Conservation (phyloP, 768 basidiomycete species). For the Hydnomerulius pinastri region DNA sequence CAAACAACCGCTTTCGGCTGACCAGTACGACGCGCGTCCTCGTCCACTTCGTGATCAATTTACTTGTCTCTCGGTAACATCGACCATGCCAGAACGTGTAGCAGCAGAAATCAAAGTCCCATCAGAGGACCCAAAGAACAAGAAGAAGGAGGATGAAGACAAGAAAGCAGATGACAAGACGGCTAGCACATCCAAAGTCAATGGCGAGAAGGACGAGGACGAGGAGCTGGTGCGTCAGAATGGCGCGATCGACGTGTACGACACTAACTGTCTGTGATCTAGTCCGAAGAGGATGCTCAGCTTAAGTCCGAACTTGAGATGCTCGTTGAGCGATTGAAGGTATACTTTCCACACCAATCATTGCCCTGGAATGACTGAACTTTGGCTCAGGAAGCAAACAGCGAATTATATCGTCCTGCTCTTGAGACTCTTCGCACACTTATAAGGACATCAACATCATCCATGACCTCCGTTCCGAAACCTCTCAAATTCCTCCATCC, state of each 20-base stretch:
- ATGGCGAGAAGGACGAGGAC: constrained; percentile 58
- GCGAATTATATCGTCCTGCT: constrained; percentile 81
- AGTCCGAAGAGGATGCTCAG: constrained; percentile 96
- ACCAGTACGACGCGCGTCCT: constrained; percentile 34
- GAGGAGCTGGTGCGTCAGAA: constrained; percentile 69
- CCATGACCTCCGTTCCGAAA: constrained; percentile 99
- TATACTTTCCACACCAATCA: constrained; percentile 35
- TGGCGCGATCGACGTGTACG: constrained; percentile 10
- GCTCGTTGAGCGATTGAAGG: constrained; percentile 92
- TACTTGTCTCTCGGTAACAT: constrained; percentile 8
- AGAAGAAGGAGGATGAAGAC: constrained; percentile 47
- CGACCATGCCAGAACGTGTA: constrained; percentile 57
- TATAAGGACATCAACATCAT: constrained; percentile 94
- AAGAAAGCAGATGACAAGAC: constrained; percentile 48
- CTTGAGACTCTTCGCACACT: constrained; percentile 91
- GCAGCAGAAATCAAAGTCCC: constrained; percentile 63
- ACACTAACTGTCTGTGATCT: constrained; percentile 7
- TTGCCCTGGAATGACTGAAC: constrained; percentile 13
- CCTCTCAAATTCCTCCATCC: constrained; percentile 97
- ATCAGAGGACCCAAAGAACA: constrained; percentile 77
- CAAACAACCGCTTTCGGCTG: constrained; percentile 32
- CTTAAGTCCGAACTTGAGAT: constrained; percentile 95
- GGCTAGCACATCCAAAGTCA: constrained; percentile 55
- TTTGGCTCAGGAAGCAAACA: constrained; percentile 76
- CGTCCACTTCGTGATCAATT: constrained; percentile 1